Base-by-base conservation (phyloP, 2,329 filamentous ascomycete species). In the Chaetomium strumarium region DNA sequence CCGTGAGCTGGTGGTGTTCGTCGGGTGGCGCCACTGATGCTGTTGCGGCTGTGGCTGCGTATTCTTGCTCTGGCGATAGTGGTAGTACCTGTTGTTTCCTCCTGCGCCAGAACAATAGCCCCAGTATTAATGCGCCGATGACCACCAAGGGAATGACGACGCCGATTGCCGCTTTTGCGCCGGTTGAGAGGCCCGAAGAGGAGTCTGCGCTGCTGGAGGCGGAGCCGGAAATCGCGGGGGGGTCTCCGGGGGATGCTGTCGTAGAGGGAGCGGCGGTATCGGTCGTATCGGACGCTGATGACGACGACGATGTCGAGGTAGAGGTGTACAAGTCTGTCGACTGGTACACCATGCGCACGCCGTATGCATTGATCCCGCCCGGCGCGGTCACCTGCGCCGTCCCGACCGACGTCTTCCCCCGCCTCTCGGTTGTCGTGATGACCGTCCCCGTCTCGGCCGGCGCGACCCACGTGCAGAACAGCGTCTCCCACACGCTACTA, bases 311-410 rank as follows among this genome's bases (percentile, higher is more conserved):
- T n/a, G 14, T n/a, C 13, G 14, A 19, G 30, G 33, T 14, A 29
- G 37, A 33, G 19, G 20, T 16, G 5, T 17, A 17, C 14, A 48
- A 19, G 33, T 68, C 66, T 12, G 57, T 64, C 12, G 51, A 34
- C 37, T 68, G 55, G 43, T 68, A 64, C 5, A 70, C 62, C 67
- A 69, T 70, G 13, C 64, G 59, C 9, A 69, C 43, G 41, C 67
- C 67, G 37, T 61, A 68, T 0, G 67, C 68, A 34, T 69, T 68
- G n/a, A 69, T 52, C 4, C 64, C 68, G 1, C 54, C 63, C 0
- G 53, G 61, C 3, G 57, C 58, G 2, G 42, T 53, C 49, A 68
- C 60, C 2, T 43, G 58, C 3, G 53, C 46, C 1, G 38, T 49
- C 1, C 46, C 50, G 3, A 65, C 66, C 3, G 57, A 62, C 9